A percentile compares a stretch with the other conserved stretches of the same genome.
Evolutionary conservation across 163 green algal genomes (phyloP).

Genomic region (Prototheca cutis): DNA sequence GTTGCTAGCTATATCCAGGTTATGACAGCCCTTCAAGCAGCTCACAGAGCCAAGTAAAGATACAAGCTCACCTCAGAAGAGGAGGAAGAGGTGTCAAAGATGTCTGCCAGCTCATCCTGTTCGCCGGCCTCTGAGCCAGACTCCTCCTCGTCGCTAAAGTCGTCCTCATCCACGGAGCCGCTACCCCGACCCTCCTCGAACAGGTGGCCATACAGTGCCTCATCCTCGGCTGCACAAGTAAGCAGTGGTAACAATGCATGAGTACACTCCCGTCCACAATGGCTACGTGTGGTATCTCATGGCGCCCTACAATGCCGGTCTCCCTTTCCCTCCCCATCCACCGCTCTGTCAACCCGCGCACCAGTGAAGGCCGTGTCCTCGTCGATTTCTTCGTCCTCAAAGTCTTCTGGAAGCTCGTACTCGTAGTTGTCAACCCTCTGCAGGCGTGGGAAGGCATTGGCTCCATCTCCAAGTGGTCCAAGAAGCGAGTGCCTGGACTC

Average conservation of each 20-base stretch:
- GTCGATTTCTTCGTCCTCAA: slow-evolving; percentile 91
- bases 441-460: too few species aligned
- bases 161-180: slow-evolving; percentile 26
- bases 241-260: neutral
- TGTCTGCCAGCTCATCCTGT: neutral
- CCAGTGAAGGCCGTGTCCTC: slow-evolving; percentile 78
- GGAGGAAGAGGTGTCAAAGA: neutral
- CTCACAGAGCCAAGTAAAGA: too few species aligned
- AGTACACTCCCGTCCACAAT: neutral
- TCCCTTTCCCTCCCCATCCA: too few species aligned
- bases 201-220: slow-evolving; percentile 58
- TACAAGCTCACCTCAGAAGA: too few species aligned
- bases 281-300: too few species aligned
- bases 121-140: slow-evolving; percentile 8
- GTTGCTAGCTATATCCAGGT: too few species aligned
- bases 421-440: slow-evolving; percentile 76
- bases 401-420: slow-evolving; percentile 72
- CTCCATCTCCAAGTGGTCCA: neutral
- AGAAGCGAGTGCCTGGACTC: too few species aligned
- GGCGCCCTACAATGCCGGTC: too few species aligned
- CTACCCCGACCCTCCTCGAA: slow-evolving; percentile 26
- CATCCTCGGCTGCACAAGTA: slow-evolving; percentile 51
- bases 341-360: neutral
- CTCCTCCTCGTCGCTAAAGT: slow-evolving; percentile 3
- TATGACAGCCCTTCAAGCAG: too few species aligned